Percentiles rank a stretch among this genome's conserved stretches.
Conservation (phyloP, 2,329 filamentous ascomycete genomes). For the Talaromyces funiculosus region DNA sequence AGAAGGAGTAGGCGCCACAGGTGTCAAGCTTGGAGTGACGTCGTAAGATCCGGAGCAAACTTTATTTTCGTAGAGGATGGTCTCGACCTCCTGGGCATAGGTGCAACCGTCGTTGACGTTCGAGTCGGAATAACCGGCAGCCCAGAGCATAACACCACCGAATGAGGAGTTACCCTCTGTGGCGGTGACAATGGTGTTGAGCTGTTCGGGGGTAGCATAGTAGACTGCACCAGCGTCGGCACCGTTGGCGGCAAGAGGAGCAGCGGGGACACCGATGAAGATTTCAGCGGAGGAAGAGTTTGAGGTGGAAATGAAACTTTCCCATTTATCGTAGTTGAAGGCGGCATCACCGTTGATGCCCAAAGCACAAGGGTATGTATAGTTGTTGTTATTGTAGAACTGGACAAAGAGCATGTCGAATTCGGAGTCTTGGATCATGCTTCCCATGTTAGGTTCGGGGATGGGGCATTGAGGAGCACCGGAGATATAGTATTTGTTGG, state of each 20-base stretch:
- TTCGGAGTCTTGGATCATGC: constrained; percentile 38
- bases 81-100: constrained; percentile 47
- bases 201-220: constrained; percentile 47
- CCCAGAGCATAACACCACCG: constrained; percentile 58
- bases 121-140: constrained; percentile 44
- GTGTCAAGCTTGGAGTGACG: constrained; percentile 5
- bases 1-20: constrained; percentile 12
- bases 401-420: constrained; percentile 54
- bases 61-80: constrained; percentile 26
- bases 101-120: constrained; percentile 41
- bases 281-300: constrained; percentile 45
- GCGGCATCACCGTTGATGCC: constrained; percentile 5
- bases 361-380: constrained; percentile 24
- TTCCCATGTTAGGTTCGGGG: constrained; percentile 43
- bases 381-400: constrained; percentile 52
- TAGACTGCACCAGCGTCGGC: constrained; percentile 18
- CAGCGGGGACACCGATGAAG: constrained; percentile 48
- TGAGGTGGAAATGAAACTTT: constrained; percentile 30
- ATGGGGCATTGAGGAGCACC: constrained; percentile 48
- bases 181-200: constrained; percentile 38
- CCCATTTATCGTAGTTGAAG: constrained; percentile 43
- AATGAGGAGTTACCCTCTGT: constrained; percentile 43
- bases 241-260: constrained; percentile 19
- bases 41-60: constrained; percentile 10
- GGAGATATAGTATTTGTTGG: constrained; percentile 45